Conservation (phyloP, 2,329 filamentous ascomycete genomes). For the Cryphonectria parasitica region DNA sequence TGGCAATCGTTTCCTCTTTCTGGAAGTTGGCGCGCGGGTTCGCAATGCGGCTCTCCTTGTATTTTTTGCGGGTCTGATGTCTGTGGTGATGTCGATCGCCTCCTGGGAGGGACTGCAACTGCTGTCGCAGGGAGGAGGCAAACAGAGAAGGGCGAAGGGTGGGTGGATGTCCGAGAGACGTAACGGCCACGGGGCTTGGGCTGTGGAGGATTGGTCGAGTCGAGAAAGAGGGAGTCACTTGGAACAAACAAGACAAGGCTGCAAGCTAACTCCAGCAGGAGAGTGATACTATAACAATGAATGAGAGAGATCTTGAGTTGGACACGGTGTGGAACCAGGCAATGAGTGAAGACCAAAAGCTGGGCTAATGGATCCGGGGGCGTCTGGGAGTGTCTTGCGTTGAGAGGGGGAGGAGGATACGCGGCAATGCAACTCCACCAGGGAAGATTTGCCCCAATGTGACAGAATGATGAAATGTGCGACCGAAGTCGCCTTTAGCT, state of each 20-base stretch:
- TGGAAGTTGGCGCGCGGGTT: slow-evolving; percentile 4
- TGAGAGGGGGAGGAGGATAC: background rate
- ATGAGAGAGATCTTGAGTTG: background rate
- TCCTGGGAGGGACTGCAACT: background rate
- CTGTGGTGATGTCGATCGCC: slow-evolving; percentile 10
- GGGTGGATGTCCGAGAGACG: background rate
- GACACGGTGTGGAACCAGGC: background rate
- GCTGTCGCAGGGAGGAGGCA: background rate
- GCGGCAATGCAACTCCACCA: slow-evolving; percentile 1
- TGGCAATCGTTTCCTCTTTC: slow-evolving; percentile 19
- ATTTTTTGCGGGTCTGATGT: slow-evolving; percentile 16
- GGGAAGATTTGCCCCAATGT: slow-evolving; percentile 7
- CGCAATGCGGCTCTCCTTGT: slow-evolving; percentile 14
- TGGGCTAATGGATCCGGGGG: background rate
- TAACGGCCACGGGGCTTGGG: background rate
- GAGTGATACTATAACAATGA: background rate
- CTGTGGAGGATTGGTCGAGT: background rate
- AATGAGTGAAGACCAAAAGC: background rate
- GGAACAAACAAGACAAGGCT: slow-evolving; percentile 1
- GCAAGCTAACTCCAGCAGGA: background rate
- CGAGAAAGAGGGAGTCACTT: background rate
- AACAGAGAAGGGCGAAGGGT: slow-evolving; percentile 1
- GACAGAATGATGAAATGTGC: slow-evolving; percentile 10
- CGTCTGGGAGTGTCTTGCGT: background rate
- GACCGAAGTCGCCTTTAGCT: background rate